phyloP scores from a whole-genome alignment of 805 yeast species.

The Kazachstania taianensis region DNA sequence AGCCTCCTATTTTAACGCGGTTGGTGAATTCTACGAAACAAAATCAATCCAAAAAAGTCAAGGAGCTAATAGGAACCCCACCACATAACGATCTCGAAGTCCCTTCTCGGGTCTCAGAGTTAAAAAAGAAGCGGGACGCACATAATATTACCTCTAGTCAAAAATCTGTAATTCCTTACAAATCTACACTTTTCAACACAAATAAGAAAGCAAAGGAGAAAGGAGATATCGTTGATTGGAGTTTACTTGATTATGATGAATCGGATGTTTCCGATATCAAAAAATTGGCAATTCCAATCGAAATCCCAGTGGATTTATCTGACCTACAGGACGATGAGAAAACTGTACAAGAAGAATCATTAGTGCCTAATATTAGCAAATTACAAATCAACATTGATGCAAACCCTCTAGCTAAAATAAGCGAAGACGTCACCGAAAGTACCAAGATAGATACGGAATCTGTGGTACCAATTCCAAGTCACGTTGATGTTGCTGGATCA shows the following conservation, averaged over 20 bases:
- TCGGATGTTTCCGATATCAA: constrained; percentile 15
- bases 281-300: constrained; percentile 19
- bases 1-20: constrained; percentile 20
- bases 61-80: not conserved
- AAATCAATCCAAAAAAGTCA: not conserved
- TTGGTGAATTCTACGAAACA: constrained; percentile 1
- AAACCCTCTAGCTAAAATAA: no score
- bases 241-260: constrained; percentile 17
- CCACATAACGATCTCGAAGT: not conserved
- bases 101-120: not conserved
- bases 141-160: not conserved
- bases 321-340: constrained; percentile 2
- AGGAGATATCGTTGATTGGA: no score
- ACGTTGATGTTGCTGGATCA: no score
- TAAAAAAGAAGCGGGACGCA: not conserved
- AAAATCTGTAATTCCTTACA: not conserved
- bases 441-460: no score
- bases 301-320: constrained; percentile 3
- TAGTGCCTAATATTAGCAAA: constrained; percentile 12
- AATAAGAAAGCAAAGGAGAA: constrained; percentile 2
- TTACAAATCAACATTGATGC: no score
- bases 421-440: no score
- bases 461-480: no score
- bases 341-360: constrained; percentile 11
- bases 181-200: not conserved